Evolutionary conservation across 2,329 filamentous ascomycete genomes (phyloP), one percentile per base, ranked within the genome.

Genomic region (Emydomyces testavorans): DNA sequence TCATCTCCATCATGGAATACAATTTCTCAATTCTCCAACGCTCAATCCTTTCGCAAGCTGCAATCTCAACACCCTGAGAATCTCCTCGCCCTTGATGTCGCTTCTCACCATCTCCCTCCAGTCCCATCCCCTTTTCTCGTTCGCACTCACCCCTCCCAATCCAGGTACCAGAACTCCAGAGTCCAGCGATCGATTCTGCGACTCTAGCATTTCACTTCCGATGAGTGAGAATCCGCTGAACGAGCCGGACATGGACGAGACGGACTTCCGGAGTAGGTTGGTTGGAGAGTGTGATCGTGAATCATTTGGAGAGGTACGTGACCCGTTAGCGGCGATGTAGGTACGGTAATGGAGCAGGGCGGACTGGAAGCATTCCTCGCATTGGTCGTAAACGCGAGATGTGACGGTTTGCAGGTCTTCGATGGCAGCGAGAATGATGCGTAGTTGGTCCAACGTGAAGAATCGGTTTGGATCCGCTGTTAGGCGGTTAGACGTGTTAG

Each of bases 351-450:
- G 82, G n/a, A 79, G 71, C 18, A 94, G 69, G 4, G 88, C 83
- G 1, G 87, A 77, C 52, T 77, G 71, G 60, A 94, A 79, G 60
- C 88, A 90, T 58, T 87, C 83, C 54, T 87, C 82, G 60, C 83
- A 86, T 20, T 83, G 80, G 0, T 73, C 69, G 59, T 82, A 87
- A 6, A 94, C 81, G 43, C 82, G 76, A 15, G 78, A 75, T 4
- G 80, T 76, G 13, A 92, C 82, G 0, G 85, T 85, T 62, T 90
- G 75, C 13, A 90, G 69, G 61, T 92, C 85, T 63, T 92, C 85
- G 44, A 88, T 75, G 0, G 85, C 83, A 54, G 84, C 83, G 51
- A 92, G 77, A 20, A 92, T 71, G 15, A 74, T 74, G 56, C 87
- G 82, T 56, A 90, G 80, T 60, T 94, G 84, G 15, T 78, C 73